phyloP scores from a whole-genome alignment of 2,329 filamentous ascomycete species.

The Elsinoe australis region DNA sequence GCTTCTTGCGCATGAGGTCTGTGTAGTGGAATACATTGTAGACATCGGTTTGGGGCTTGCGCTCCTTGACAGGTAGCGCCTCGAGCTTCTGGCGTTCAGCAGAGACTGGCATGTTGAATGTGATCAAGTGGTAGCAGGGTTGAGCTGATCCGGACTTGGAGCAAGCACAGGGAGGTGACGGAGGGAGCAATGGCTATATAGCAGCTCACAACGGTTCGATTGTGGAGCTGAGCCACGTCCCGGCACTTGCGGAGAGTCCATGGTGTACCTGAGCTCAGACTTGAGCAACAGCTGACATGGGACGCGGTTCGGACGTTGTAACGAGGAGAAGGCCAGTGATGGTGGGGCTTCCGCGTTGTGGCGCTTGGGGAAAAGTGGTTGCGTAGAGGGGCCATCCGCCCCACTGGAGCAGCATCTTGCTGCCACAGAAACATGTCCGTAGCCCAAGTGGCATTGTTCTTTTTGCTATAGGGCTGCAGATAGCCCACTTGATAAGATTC shows the following conservation, averaged over 20 bases:
- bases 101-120: slow-evolving; percentile 16
- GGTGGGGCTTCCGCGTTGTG: too few relatives aligned
- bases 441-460: slow-evolving; percentile 8
- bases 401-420: too few relatives aligned
- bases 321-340: background rate
- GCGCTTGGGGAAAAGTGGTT: background rate
- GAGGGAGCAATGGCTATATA: slow-evolving; percentile 7
- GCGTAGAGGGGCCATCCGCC: slow-evolving; percentile 4
- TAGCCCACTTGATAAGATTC: too few relatives aligned
- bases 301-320: slow-evolving; percentile 11
- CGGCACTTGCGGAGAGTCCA: slow-evolving; percentile 1
- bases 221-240: slow-evolving; percentile 12
- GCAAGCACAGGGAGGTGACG: background rate
- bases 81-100: slow-evolving; percentile 11
- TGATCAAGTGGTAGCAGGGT: background rate
- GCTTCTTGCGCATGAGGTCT: slow-evolving; percentile 33
- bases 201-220: background rate
- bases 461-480: background rate
- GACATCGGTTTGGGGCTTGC: slow-evolving; percentile 31
- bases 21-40: slow-evolving; percentile 34
- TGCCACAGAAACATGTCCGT: background rate
- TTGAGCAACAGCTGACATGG: background rate
- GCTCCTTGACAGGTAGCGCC: slow-evolving; percentile 20
- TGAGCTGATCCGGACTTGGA: background rate
- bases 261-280: background rate